Conservation (phyloP, 768 basidiomycete species). For the Rhizopogon salebrosus region DNA sequence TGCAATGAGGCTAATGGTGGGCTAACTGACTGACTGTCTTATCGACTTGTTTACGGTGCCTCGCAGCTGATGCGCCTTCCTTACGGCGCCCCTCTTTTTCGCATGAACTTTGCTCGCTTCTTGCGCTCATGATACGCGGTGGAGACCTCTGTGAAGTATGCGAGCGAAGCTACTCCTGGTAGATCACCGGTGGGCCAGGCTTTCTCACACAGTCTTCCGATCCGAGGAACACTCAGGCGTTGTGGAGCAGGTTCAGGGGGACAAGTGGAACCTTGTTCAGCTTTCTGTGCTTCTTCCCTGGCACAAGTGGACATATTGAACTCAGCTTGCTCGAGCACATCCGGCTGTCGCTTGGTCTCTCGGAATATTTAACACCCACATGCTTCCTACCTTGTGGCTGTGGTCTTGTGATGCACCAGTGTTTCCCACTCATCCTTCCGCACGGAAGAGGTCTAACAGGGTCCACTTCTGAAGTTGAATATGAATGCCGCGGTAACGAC, state of each 20-base stretch:
- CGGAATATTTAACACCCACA: background rate
- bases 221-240: conserved; percentile 9
- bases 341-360: background rate
- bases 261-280: background rate
- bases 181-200: background rate
- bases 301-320: conserved; percentile 1
- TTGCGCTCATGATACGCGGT: conserved; percentile 9
- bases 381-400: background rate
- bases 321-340: background rate
- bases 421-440: background rate
- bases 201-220: background rate
- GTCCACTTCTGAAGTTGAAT: conserved; percentile 2
- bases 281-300: background rate
- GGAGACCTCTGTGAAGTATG: conserved; percentile 8
- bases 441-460: background rate
- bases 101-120: conserved; percentile 7
- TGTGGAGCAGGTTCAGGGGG: background rate
- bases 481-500: conserved; percentile 29
- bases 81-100: conserved; percentile 21
- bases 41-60: conserved; percentile 7
- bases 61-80: conserved; percentile 29
- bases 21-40: background rate
- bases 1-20: background rate
- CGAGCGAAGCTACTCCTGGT: conserved; percentile 7
- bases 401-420: background rate